phyloP scores from a whole-genome alignment of 768 basidiomycete genomes.

The Trametes cinnabarina region DNA sequence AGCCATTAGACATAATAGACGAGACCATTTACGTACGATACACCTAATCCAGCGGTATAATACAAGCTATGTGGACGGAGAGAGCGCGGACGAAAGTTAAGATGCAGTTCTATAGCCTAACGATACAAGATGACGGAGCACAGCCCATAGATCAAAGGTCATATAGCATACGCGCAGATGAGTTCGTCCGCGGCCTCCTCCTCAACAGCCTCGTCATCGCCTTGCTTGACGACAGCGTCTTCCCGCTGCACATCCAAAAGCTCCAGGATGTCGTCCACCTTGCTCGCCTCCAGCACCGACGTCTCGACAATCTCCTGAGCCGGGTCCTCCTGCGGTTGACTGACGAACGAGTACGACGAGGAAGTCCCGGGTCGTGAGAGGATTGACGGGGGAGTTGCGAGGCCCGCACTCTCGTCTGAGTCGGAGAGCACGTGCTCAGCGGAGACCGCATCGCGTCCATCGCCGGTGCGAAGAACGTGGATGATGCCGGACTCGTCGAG shows the following conservation, averaged over 20 bases:
- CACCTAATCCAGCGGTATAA: slow-evolving; percentile 5
- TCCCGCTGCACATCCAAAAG: not conserved
- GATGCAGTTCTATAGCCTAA: not conserved
- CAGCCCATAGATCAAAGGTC: not conserved
- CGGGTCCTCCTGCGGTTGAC: not conserved
- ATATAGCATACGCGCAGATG: slow-evolving; percentile 13
- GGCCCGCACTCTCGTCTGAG: not conserved
- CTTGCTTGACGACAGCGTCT: not conserved
- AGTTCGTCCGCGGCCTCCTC: not conserved
- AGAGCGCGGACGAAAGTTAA: not conserved
- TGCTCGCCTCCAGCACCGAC: not conserved
- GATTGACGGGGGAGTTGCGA: slow-evolving; percentile 2
- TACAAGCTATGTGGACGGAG: not conserved
- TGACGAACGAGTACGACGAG: slow-evolving; percentile 8
- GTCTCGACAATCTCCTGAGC: not conserved
- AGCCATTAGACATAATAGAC: not conserved
- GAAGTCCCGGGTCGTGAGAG: slow-evolving; percentile 6
- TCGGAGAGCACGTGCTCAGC: not conserved
- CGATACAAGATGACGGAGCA: not conserved
- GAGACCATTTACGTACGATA: not conserved
- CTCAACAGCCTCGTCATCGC: not conserved
- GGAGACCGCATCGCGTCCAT: not conserved
- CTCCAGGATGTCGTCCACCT: slow-evolving; percentile 12
- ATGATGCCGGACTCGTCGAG: slow-evolving; percentile 9
- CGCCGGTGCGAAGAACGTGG: not conserved